Base-by-base conservation (phyloP, 306 rosid species). In the Sicyos baderoa region DNA sequence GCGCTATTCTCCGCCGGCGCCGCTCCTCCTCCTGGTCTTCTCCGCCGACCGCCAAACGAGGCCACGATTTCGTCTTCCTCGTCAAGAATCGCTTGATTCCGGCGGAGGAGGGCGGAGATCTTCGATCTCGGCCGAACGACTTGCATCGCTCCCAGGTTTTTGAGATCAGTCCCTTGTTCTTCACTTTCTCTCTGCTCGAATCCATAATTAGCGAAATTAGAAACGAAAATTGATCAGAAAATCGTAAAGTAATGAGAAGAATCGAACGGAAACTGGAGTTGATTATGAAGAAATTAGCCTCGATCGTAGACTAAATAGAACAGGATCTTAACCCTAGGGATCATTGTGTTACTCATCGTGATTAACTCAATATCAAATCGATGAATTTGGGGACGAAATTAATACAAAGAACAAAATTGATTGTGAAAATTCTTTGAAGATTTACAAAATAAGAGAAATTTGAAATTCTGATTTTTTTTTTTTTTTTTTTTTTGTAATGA, bases 141-240 rank as follows among this genome's bases (percentile, higher is more conserved):
- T 87, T 91, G 87, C 97, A 91, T 62, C 90, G 73, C 81, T 85
- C 81, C 96, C 95, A 91, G 50, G 97, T 88, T 80, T 84, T 82
- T 13, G 32, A 70, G 19, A 91, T 85, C 49, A 91, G 60, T 2
- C 89, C 86, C 55, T 80, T 32, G 66, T 16, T 86, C 82, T 83
- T 84, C 40, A 29, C 74, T 42, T 71, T 79, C 49, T 56, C 75
- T 35, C 55, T 71, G 18, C 29, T 58, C 4, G 3, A 68, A 58
- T 76, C 76, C 86, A 79, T 81, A 60, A 27, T 6, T 35, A 15
- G 49, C 47, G 14, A 32, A 61, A 9, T 42, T 64, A 4, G 15
- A 64, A 64, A 64, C 18, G n/a, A 11, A 64, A 64, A n/a, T 61
- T 49, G n/a, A n/a, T n/a, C n/a, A n/a, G n/a, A n/a, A n/a, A n/a